A percentile compares a stretch with the other conserved stretches of the same genome.
These are phyloP conservation scores for Karstenula rhodostoma DNA, from an alignment of 2,329 filamentous ascomycete genomes.

Conservation along the genomic window DNA sequence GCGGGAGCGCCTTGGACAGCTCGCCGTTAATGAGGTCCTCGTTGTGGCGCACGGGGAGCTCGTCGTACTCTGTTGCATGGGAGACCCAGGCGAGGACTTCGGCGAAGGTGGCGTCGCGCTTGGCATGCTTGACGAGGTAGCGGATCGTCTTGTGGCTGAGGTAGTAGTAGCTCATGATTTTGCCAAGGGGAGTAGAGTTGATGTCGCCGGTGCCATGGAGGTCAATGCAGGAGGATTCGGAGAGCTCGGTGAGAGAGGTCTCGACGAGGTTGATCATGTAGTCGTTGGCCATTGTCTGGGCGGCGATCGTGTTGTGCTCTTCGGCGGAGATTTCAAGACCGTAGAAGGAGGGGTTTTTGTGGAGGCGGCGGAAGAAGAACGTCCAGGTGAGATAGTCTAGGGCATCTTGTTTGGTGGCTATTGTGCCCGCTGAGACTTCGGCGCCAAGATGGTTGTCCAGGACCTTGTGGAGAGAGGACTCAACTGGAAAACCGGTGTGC, in stretches of 20 bases:
- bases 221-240: conserved; percentile 82
- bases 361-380: conserved; percentile 95
- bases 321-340: conserved; percentile 92
- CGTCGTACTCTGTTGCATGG: conserved; percentile 92
- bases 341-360: conserved; percentile 99
- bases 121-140: conserved; percentile 79
- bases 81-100: conserved; percentile 94
- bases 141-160: conserved; percentile 92
- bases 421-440: conserved; percentile 91
- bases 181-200: conserved; percentile 87
- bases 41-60: conserved; percentile 96
- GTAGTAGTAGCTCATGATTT: conserved; percentile 99
- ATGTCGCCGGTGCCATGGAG: conserved; percentile 88
- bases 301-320: conserved; percentile 85
- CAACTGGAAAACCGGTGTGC: conserved; percentile 96
- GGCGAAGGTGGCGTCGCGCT: conserved; percentile 76
- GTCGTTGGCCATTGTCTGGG: conserved; percentile 87
- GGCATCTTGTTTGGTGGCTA: conserved; percentile 93
- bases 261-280: conserved; percentile 95
- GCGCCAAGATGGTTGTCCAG: conserved; percentile 96
- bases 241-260: conserved; percentile 81
- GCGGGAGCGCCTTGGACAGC: conserved; percentile 81
- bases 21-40: conserved; percentile 97
- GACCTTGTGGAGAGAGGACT: conserved; percentile 94
- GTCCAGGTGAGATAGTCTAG: conserved; percentile 99